Percentiles rank a stretch among this genome's conserved stretches.
These are phyloP conservation scores for Trifolium repens DNA, from an alignment of 306 rosid species.

Conservation along the genomic window DNA sequence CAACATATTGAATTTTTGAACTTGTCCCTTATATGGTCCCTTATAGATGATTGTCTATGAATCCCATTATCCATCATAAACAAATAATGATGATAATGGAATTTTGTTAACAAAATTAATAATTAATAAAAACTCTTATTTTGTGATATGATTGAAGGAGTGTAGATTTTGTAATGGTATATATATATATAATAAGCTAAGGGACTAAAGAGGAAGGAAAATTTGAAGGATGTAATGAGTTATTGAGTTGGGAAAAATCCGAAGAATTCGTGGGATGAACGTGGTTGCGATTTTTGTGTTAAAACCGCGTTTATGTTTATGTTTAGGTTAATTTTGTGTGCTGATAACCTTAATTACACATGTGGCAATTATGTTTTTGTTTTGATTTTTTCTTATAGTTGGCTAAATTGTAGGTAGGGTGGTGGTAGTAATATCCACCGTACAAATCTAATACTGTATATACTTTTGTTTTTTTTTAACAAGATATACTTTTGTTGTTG, in stretches of 20 bases:
- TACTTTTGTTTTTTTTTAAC: too few relatives aligned
- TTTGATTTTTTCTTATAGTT: neutral
- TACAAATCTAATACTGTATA: too few relatives aligned
- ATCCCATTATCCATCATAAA: constrained; percentile 25
- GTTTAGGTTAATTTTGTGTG: neutral
- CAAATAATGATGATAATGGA: neutral
- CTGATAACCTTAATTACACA: neutral
- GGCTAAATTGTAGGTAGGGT: too few relatives aligned
- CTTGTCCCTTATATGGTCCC: constrained; percentile 31
- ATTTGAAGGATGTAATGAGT: neutral
- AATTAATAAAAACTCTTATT: neutral
- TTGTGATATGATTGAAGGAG: neutral
- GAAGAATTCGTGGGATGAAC: constrained; percentile 47
- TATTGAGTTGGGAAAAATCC: constrained; percentile 36
- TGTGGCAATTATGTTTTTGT: neutral
- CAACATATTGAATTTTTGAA: constrained; percentile 48
- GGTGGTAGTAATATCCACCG: too few relatives aligned
- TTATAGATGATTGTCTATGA: constrained; percentile 32
- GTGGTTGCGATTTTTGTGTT: constrained; percentile 46
- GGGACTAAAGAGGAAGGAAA: neutral
- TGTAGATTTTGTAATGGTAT: neutral
- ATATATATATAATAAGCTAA: constrained; percentile 9
- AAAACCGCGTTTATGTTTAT: constrained; percentile 26
- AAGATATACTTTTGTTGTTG: too few relatives aligned
- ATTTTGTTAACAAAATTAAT: neutral